Evolutionary conservation across 805 yeast genomes (phyloP), one percentile per base, ranked within the genome.

Genomic region (Starmerella scarabaei): DNA sequence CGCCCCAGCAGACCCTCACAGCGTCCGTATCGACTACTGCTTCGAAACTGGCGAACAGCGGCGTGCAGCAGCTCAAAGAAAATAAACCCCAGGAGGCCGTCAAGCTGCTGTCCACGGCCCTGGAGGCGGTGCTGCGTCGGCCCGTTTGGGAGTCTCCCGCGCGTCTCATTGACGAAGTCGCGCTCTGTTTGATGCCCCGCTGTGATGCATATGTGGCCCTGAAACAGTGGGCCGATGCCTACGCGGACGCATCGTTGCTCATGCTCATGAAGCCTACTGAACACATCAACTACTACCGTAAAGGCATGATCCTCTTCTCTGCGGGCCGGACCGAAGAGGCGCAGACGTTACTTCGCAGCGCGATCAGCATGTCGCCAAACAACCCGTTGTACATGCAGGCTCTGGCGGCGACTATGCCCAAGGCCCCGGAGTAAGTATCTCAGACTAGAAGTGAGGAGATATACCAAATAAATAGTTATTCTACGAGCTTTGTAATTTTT

Each of bases 61-160:
- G 61, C 11, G 44, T 52, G 16, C 47, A 44, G 32, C 50, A 54
- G 16, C 44, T 60, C 33, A 50, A 53, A 42, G 32, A 44, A 20
- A 49, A 50, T 5, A 52, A 55, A 38, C 42, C 44, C 18, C 45
- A 42, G 14, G 69, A 64, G 23, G 68, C 68, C 7, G 49, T 58
- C 20, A 53, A 54, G 43, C 41, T 55, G 40, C 54, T 59, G 38
- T 43, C 55, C 15, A 49, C 63, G 30, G 68, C 69, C 5, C 49
- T 65, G 18, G 65, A 60, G 24, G 54, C 61, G 56, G 66, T 64
- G 15, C 48, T 57, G 30, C 53, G 58, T 30, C 57, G 69, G 33
- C 60, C 66, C 8, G 50, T 56, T 16, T 65, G 66, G 63, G 69
- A 65, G 46, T 48, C 63, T 16, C 50, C 59, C 7, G 50, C 45